These are phyloP conservation scores for Calonectria fujianensis DNA, from an alignment of 2,329 filamentous ascomycete genomes.

Conservation along the genomic window DNA sequence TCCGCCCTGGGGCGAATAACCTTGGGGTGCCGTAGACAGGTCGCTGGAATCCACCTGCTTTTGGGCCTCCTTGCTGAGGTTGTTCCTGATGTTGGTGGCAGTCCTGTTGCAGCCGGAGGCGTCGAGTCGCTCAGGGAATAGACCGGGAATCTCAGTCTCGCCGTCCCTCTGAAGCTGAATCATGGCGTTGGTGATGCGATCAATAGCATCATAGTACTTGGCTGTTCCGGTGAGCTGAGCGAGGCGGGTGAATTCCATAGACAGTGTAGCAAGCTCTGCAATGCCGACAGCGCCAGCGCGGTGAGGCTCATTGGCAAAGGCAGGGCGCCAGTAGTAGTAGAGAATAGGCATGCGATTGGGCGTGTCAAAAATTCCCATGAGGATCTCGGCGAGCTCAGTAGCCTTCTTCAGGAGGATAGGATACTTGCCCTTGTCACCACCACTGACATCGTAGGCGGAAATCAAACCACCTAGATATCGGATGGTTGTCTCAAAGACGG, in stretches of 20 bases:
- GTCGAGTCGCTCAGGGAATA: constrained; percentile 88
- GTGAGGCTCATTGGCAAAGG: constrained; percentile 77
- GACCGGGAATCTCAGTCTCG: constrained; percentile 80
- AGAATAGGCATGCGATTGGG: constrained; percentile 94
- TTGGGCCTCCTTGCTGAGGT: constrained; percentile 60
- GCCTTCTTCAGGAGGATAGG: constrained; percentile 84
- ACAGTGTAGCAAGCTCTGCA: constrained; percentile 86
- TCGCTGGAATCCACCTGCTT: constrained; percentile 60
- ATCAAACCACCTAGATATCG: constrained; percentile 92
- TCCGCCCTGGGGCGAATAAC: constrained; percentile 47
- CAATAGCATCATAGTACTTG: constrained; percentile 93
- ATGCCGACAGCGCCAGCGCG: constrained; percentile 76
- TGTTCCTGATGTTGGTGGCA: constrained; percentile 57
- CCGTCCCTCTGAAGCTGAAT: constrained; percentile 82
- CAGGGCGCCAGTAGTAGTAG: constrained; percentile 86
- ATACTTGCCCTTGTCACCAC: constrained; percentile 73
- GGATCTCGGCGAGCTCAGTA: constrained; percentile 84
- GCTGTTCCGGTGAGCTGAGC: constrained; percentile 88
- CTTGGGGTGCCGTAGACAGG: constrained; percentile 54
- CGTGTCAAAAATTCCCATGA: constrained; percentile 91
- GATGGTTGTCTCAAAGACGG: constrained; percentile 95
- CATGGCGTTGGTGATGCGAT: constrained; percentile 88
- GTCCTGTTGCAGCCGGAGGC: constrained; percentile 84
- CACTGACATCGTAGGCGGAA: constrained; percentile 90
- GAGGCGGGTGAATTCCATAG: constrained; percentile 91